Evolutionary conservation across 2,329 filamentous ascomycete genomes (phyloP).

Genomic region (Venturia nashicola): DNA sequence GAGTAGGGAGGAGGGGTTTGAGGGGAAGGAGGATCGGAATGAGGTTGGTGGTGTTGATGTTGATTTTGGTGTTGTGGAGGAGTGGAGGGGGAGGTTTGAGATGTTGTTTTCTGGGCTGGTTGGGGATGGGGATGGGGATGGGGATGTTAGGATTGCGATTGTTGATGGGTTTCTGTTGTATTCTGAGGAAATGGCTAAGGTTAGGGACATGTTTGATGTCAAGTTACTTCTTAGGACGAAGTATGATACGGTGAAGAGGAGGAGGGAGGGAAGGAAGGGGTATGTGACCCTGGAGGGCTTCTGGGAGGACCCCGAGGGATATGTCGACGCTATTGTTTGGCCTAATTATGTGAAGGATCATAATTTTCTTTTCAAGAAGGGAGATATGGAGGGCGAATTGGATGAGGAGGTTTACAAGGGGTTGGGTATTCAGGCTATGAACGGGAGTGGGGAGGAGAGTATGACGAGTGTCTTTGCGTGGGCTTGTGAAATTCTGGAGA

Average conservation of each 20-base stretch:
- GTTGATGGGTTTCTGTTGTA: slow-evolving; percentile 87
- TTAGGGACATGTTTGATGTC: slow-evolving; percentile 55
- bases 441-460: slow-evolving; percentile 16
- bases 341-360: slow-evolving; percentile 82
- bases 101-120: not conserved
- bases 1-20: slow-evolving; percentile 20
- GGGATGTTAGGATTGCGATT: slow-evolving; percentile 47
- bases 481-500: slow-evolving; percentile 2
- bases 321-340: slow-evolving; percentile 92
- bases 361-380: slow-evolving; percentile 62
- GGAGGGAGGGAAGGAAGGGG: slow-evolving; percentile 57
- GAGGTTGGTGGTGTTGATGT: slow-evolving; percentile 32
- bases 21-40: slow-evolving; percentile 48
- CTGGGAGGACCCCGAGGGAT: slow-evolving; percentile 88
- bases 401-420: slow-evolving; percentile 28
- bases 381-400: slow-evolving; percentile 49
- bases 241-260: slow-evolving; percentile 48
- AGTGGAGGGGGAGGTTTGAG: slow-evolving; percentile 17
- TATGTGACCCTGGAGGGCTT: slow-evolving; percentile 78
- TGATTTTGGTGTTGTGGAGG: slow-evolving; percentile 21
- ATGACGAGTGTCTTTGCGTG: slow-evolving; percentile 13
- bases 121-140: slow-evolving; percentile 9
- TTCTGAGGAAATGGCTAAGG: slow-evolving; percentile 39
- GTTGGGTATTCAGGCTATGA: slow-evolving; percentile 20
- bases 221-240: slow-evolving; percentile 67